Base-by-base conservation (phyloP, 257 asterid genomes). In the Solanum corneliomulleri region DNA sequence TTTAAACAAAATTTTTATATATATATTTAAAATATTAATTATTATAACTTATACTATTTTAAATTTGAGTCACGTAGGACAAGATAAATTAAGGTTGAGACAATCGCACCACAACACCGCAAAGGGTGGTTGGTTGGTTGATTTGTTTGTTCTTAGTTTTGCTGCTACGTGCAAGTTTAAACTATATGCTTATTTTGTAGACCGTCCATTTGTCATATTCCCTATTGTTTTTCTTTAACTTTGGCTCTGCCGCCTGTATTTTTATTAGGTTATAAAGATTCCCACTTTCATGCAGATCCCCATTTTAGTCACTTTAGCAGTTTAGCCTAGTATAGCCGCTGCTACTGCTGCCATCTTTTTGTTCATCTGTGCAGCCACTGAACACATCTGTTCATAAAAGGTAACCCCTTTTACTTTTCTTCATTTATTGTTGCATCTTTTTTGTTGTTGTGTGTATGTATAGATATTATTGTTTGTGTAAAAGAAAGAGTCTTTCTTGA, bases 181-280 rank as follows among this genome's bases (percentile, higher is more conserved):
- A 47, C 9, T 11, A 47, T 9, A 78, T 78, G 25, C 66, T 47
- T 25, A 78, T 7, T 78, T 29, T 49, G 11, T 7, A 81, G 29
- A 80, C 31, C 85, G 85, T 81, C 44, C 44, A 81, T 81, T 81
- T 81, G 85, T 81, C 69, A 47, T 29, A 49, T 80, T 2, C 84
- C 8, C n/a, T 45, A 5, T 15, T 42, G 1, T 1, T 42, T 25
- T n/a, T 9, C 5, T 15, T 45, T 78, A 15, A 15, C 83, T 11
- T 78, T 25, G 44, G 3, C 45, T 2, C n/a, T 81, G 69, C 44
- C 69, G 45, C 85, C 29, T 29, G 69, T 29, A 81, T 29, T 81
- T 81, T 81, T 81, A 3, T 56, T 56, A 49, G 85, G 85, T 81
- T 10, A 81, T 81, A 78, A 47, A 81, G 68, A 20, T 49, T 81